phyloP scores from a whole-genome alignment of 2,329 filamentous ascomycete genomes.

The Fonsecaea erecta region DNA sequence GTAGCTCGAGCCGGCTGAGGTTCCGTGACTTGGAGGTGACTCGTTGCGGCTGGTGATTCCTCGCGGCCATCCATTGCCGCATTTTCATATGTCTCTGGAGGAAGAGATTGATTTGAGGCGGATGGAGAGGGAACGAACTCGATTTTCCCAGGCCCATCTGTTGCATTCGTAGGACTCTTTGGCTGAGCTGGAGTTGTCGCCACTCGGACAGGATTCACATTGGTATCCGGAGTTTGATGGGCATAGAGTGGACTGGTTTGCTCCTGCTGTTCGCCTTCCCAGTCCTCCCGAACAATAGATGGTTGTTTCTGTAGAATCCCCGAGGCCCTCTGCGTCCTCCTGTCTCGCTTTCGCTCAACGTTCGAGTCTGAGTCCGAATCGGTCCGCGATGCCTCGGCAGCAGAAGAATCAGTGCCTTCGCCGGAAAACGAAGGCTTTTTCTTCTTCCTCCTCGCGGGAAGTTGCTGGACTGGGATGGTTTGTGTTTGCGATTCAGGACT shows the following conservation, averaged over 20 bases:
- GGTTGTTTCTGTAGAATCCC: constrained; percentile 44
- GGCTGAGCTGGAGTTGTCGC: constrained; percentile 3
- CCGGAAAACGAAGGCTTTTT: constrained; percentile 26
- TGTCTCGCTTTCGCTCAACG: constrained; percentile 34
- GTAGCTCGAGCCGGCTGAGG: constrained; percentile 39
- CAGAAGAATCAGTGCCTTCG: constrained; percentile 23
- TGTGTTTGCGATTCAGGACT: constrained; percentile 27
- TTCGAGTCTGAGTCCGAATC: constrained; percentile 41
- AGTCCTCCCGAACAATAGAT: constrained; percentile 49
- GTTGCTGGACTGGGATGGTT: constrained; percentile 8
- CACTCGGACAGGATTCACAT: not conserved
- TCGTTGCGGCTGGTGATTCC: constrained; percentile 6
- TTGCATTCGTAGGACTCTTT: constrained; percentile 29
- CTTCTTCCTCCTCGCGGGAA: constrained; percentile 38
- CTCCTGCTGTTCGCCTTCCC: constrained; percentile 46
- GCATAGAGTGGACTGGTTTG: constrained; percentile 22
- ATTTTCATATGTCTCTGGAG: constrained; percentile 8
- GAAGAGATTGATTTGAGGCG: constrained; percentile 11
- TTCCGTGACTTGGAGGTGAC: constrained; percentile 23
- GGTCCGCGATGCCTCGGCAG: constrained; percentile 27
- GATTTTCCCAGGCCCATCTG: constrained; percentile 39
- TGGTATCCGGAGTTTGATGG: not conserved
- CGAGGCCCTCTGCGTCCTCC: constrained; percentile 38
- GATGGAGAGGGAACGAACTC: constrained; percentile 20
- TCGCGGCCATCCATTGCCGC: constrained; percentile 6